Evolutionary conservation across 2,329 filamentous ascomycete species (phyloP), one percentile per base, ranked within the genome.

Genomic region (Epichloe coenophiala): DNA sequence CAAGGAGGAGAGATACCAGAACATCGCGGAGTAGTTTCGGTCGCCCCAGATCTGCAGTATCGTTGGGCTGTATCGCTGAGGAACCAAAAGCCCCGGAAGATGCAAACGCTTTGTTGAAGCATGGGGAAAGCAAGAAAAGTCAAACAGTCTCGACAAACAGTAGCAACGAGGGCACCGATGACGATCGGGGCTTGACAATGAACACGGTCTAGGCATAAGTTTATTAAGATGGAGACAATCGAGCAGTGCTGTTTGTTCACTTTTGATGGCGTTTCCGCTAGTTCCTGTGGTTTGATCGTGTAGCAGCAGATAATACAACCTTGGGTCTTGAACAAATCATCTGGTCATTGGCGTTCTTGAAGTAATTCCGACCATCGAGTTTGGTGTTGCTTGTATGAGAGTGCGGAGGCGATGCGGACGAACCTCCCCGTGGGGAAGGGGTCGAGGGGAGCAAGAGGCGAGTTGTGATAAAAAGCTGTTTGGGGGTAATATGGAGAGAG

Each of bases 41-140:
- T n/a, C 66, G 67, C 23, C 63, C 62, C 15, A 62, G 60, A 51
- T 67, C 69, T 21, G 60, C 61, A n/a, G 59, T 63, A 4, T 74
- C 72, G 3, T 63, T 76, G 5, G 65, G 70, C 7, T 68, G 71
- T 15, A 76, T 76, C 47, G 67, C 68, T 2, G 73, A 76, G 55
- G 69, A 70, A 45, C 63, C 68, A 6, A 68, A 63, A 49, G 56
- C 60, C 23, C 53, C 39, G n/a, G 52, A 48, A 33, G 42, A 47
- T 36, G 36, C 40, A 33, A 15, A 35, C 17, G 12, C 12, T 17
- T 15, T 31, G 12, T 27, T 42, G 4, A 51, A 45, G 8, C 8
- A 49, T 13, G 42, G 19, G 6, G n/a, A 38, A 38, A 23, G 5
- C 2, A 15, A 23, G 9, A 35, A 49, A 38, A 37, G 5, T 19